These are phyloP conservation scores for Micractinium sp. DNA, from an alignment of 139 green algal species.

Conservation along the genomic window DNA sequence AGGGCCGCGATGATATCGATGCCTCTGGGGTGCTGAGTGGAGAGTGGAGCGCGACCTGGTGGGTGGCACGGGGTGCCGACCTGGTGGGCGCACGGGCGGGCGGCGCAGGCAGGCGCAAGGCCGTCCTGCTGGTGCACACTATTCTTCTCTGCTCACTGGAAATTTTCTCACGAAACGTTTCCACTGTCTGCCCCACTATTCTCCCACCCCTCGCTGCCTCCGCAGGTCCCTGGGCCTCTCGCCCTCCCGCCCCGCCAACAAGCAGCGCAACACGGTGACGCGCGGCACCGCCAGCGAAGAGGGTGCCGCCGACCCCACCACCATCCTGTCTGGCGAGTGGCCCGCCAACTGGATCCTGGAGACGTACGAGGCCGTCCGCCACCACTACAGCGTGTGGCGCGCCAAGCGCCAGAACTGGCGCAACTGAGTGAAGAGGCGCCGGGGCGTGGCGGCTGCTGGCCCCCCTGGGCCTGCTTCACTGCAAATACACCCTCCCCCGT, in stretches of 20 bases:
- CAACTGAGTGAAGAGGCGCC: too few species aligned
- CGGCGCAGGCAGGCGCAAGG: too few species aligned
- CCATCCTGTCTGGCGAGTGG: background rate
- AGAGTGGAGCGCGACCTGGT: too few species aligned
- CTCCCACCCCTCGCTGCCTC: background rate
- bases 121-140: too few species aligned
- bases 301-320: background rate
- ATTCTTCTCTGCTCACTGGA: too few species aligned
- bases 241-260: background rate
- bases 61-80: too few species aligned
- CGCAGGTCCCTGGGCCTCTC: conserved; percentile 1
- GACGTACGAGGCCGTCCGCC: background rate
- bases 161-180: too few species aligned
- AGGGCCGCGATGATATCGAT: background rate
- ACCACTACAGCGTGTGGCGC: background rate
- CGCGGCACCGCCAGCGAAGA: conserved; percentile 3
- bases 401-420: conserved; percentile 9
- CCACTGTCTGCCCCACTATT: too few species aligned
- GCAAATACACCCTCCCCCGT: too few species aligned
- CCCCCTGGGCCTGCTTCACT: too few species aligned
- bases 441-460: too few species aligned
- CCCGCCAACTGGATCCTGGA: background rate
- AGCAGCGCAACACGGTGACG: background rate
- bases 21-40: background rate
- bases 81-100: background rate